phyloP scores from a whole-genome alignment of 805 yeast genomes.

The Schizosaccharomyces japonicus region DNA sequence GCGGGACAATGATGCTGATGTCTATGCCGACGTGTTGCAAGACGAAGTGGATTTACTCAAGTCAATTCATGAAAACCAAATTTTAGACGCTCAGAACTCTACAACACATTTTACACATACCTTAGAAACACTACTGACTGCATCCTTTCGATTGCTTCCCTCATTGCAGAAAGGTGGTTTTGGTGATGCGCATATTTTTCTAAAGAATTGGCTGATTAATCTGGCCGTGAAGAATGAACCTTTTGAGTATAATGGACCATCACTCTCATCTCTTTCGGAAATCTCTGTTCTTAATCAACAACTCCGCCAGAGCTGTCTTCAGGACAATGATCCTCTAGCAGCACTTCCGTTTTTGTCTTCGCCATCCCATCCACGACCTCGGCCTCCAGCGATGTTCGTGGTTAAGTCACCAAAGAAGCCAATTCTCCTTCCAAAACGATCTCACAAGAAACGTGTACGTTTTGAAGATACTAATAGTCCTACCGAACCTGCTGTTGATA shows the following conservation, averaged over 20 bases:
- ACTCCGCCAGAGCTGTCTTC: neutral
- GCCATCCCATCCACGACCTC: neutral
- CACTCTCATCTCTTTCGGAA: too few relatives aligned
- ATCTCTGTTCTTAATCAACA: neutral
- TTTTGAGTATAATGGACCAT: neutral
- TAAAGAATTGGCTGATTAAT: neutral
- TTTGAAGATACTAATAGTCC: neutral
- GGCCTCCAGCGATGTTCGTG: neutral
- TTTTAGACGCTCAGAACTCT: neutral
- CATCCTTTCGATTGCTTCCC: neutral
- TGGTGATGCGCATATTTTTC: neutral
- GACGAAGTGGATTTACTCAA: too few relatives aligned
- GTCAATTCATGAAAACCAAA: too few relatives aligned
- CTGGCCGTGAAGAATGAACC: neutral
- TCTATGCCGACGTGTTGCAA: too few relatives aligned
- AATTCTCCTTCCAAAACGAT: neutral
- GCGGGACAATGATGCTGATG: too few relatives aligned
- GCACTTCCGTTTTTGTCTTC: neutral
- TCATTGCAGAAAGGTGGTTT: neutral
- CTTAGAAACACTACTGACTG: neutral
- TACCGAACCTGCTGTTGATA: too few relatives aligned
- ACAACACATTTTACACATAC: neutral
- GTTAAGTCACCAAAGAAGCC: slow-evolving; percentile 1
- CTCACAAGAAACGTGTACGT: neutral
- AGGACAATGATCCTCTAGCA: neutral